These are phyloP conservation scores for Dalbergia cochinchinensis DNA, from an alignment of 306 rosid genomes.

Conservation along the genomic window DNA sequence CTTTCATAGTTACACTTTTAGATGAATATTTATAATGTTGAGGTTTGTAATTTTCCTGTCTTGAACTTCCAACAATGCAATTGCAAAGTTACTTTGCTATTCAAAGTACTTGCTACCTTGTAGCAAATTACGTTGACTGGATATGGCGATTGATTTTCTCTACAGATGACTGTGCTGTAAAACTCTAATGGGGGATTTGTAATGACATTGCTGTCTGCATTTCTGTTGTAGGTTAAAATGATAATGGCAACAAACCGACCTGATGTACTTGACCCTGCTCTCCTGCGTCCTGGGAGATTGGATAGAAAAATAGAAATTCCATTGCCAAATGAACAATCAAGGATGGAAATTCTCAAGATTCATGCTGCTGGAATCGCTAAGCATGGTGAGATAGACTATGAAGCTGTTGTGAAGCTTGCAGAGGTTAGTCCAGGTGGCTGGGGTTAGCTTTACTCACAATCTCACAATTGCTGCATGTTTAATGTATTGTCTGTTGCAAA, in stretches of 20 bases:
- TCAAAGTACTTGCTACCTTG: not conserved
- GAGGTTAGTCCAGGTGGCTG: slow-evolving; percentile 64
- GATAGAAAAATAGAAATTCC: slow-evolving; percentile 98
- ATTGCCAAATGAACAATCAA: slow-evolving; percentile 93
- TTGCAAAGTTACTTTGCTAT: not conserved
- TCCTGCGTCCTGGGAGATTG: slow-evolving; percentile 93
- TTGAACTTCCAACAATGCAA: not conserved
- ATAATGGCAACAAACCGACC: slow-evolving; percentile 98
- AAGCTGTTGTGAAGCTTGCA: slow-evolving; percentile 97
- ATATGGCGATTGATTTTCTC: not conserved
- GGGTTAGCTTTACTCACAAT: slow-evolving; percentile 18
- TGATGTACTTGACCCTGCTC: slow-evolving; percentile 96
- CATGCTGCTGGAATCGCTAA: slow-evolving; percentile 98
- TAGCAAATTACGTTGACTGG: not conserved
- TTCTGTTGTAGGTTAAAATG: slow-evolving; percentile 79
- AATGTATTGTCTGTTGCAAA: slow-evolving; percentile 32
- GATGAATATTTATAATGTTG: too few relatives aligned
- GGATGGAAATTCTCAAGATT: slow-evolving; percentile 96
- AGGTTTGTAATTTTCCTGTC: too few relatives aligned
- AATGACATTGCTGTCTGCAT: slow-evolving; percentile 27
- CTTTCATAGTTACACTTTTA: too few relatives aligned
- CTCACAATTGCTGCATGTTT: slow-evolving; percentile 17
- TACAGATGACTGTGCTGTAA: slow-evolving; percentile 16
- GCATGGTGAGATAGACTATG: slow-evolving; percentile 97
- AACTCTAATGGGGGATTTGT: slow-evolving; percentile 33